Conservation (phyloP, 441 rosid genomes). For the Croton setiger region DNA sequence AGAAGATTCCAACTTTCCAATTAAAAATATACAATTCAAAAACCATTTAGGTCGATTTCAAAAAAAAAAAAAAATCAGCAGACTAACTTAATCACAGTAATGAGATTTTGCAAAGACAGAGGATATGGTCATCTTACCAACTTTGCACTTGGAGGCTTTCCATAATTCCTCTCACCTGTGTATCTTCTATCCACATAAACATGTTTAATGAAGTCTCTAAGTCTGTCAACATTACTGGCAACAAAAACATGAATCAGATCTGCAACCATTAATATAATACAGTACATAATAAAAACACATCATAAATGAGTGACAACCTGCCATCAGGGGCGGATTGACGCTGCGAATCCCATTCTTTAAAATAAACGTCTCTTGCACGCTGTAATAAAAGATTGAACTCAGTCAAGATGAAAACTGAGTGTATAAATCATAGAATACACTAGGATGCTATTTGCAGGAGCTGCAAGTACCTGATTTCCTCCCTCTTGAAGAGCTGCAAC, state of each 20-base stretch:
- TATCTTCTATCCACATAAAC: slow-evolving; percentile 86
- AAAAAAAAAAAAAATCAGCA: not conserved
- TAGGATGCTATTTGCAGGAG: slow-evolving; percentile 13
- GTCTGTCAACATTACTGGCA: slow-evolving; percentile 77
- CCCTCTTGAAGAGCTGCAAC: slow-evolving; percentile 79
- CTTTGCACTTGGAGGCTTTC: slow-evolving; percentile 72
- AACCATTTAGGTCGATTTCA: slow-evolving; percentile 6
- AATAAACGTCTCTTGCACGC: slow-evolving; percentile 81
- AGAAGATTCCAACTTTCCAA: slow-evolving; percentile 8
- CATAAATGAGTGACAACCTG: slow-evolving; percentile 45
- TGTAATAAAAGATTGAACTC: slow-evolving; percentile 26
- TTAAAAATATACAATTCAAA: slow-evolving; percentile 6
- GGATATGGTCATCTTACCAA: slow-evolving; percentile 40
- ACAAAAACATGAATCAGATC: slow-evolving; percentile 29
- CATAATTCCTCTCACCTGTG: slow-evolving; percentile 62
- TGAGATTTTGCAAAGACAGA: not conserved
- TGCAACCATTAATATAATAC: slow-evolving; percentile 12
- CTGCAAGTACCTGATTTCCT: slow-evolving; percentile 72
- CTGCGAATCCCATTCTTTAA: slow-evolving; percentile 89
- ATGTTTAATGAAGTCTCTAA: slow-evolving; percentile 86
- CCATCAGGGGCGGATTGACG: slow-evolving; percentile 75
- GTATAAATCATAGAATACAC: slow-evolving; percentile 11
- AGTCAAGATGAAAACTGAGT: slow-evolving; percentile 4
- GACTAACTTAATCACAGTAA: not conserved
- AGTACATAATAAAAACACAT: slow-evolving; percentile 11